Percentiles rank a stretch among this genome's conserved stretches.
Conservation (phyloP, 139 green algal genomes). For the Chlorella sp. region DNA sequence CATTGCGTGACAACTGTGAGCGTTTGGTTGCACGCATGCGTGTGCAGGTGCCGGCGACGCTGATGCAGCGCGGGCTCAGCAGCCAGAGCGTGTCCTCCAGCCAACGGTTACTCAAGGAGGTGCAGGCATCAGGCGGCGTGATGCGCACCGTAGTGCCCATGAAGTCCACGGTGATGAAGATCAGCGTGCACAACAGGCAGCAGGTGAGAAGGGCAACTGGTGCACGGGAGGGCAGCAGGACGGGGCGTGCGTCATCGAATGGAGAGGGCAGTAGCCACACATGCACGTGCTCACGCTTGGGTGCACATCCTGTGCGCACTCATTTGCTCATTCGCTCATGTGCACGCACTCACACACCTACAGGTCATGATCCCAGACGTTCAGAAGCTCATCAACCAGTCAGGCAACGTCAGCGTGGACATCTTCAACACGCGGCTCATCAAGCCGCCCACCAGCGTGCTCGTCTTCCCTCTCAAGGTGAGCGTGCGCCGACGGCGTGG, state of each 20-base stretch:
- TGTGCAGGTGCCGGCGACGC: slow-evolving; percentile 28
- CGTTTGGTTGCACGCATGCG: no score
- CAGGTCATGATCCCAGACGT: slow-evolving; percentile 59
- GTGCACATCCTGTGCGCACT: no score
- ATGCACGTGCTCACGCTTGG: no score
- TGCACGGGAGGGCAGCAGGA: no score
- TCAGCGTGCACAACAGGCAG: slow-evolving; percentile 48
- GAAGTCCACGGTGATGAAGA: slow-evolving; percentile 57
- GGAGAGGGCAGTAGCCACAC: no score
- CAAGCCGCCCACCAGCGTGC: slow-evolving; percentile 45
- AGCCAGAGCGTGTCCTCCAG: neutral
- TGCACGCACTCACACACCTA: no score
- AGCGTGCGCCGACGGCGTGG: neutral
- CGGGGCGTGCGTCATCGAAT: no score
- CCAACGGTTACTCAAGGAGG: slow-evolving; percentile 29
- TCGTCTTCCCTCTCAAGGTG: slow-evolving; percentile 49
- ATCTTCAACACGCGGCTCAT: slow-evolving; percentile 53
- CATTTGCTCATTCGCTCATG: no score
- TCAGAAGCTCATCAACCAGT: slow-evolving; percentile 60
- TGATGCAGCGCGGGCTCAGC: slow-evolving; percentile 27
- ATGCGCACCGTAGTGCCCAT: slow-evolving; percentile 48
- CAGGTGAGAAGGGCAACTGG: slow-evolving; percentile 39
- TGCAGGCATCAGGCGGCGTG: slow-evolving; percentile 25
- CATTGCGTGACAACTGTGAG: no score
- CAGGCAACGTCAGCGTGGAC: slow-evolving; percentile 44